phyloP scores from a whole-genome alignment of 2,329 filamentous ascomycete species.

The Raffaelea ambrosiae region DNA sequence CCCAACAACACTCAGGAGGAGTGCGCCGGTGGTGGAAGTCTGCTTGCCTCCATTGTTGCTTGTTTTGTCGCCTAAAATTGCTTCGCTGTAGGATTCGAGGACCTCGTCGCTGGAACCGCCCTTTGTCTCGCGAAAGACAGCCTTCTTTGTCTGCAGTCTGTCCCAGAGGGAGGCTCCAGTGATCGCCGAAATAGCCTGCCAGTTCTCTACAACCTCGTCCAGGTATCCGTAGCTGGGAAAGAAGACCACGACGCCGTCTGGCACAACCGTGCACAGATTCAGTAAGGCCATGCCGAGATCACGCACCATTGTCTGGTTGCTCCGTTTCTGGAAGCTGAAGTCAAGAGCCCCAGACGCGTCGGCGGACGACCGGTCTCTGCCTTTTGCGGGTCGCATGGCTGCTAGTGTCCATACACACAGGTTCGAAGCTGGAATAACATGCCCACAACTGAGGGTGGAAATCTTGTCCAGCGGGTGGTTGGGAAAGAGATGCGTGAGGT shows the following conservation, averaged over 20 bases:
- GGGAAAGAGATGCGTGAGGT: constrained; percentile 76
- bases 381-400: constrained; percentile 24
- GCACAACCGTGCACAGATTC: constrained; percentile 63
- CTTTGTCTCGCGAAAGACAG: constrained; percentile 51
- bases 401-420: constrained; percentile 69
- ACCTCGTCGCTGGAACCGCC: constrained; percentile 56
- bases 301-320: constrained; percentile 58
- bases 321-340: constrained; percentile 77
- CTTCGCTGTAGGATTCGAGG: constrained; percentile 62
- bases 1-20: constrained; percentile 84
- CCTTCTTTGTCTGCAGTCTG: constrained; percentile 48
- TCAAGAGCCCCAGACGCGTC: constrained; percentile 51
- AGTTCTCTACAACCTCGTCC: constrained; percentile 58
- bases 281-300: constrained; percentile 68
- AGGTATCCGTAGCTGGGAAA: constrained; percentile 94
- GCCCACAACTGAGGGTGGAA: constrained; percentile 80
- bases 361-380: background rate
- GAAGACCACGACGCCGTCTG: constrained; percentile 87
- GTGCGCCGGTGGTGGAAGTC: constrained; percentile 32
- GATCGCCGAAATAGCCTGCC: constrained; percentile 36
- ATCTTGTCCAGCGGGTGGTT: constrained; percentile 56
- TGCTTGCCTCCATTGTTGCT: too few species aligned
- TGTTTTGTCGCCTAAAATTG: too few species aligned
- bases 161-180: constrained; percentile 41
- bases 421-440: constrained; percentile 80